Percentiles rank a stretch among this genome's conserved stretches.
Evolutionary conservation across 192 early-diverging fungal genomes (phyloP).

Genomic region (Neocallimastix lanati): DNA sequence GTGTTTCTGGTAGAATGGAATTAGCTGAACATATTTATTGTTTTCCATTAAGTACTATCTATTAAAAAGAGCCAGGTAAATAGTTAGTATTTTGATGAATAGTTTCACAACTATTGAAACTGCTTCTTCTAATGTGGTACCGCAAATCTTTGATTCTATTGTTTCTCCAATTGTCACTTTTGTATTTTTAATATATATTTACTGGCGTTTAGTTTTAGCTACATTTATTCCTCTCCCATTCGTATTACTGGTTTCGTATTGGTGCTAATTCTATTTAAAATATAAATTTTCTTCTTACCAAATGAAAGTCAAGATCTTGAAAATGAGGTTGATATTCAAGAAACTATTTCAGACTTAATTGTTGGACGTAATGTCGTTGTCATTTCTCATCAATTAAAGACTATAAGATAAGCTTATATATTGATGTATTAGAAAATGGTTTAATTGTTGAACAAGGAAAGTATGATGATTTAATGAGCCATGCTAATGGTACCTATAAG

Average conservation of each 20-base stretch:
- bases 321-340: too few relatives aligned
- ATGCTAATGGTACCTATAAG: too few relatives aligned
- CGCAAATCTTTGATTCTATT: neutral
- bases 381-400: too few relatives aligned
- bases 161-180: neutral
- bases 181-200: neutral
- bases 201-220: neutral
- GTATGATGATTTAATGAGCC: too few relatives aligned
- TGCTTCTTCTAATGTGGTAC: neutral
- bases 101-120: neutral
- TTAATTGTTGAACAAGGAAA: too few relatives aligned
- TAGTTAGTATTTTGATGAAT: neutral
- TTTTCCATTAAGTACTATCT: neutral
- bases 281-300: neutral
- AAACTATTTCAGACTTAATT: too few relatives aligned
- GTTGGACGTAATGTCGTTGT: too few relatives aligned
- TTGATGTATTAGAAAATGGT: too few relatives aligned
- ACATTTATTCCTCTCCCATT: neutral
- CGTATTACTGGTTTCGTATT: neutral
- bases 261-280: neutral
- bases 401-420: too few relatives aligned
- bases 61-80: neutral
- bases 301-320: neutral
- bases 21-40: neutral
- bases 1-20: neutral